Base-by-base conservation (phyloP, 768 basidiomycete genomes). In the Suillus alpinus region DNA sequence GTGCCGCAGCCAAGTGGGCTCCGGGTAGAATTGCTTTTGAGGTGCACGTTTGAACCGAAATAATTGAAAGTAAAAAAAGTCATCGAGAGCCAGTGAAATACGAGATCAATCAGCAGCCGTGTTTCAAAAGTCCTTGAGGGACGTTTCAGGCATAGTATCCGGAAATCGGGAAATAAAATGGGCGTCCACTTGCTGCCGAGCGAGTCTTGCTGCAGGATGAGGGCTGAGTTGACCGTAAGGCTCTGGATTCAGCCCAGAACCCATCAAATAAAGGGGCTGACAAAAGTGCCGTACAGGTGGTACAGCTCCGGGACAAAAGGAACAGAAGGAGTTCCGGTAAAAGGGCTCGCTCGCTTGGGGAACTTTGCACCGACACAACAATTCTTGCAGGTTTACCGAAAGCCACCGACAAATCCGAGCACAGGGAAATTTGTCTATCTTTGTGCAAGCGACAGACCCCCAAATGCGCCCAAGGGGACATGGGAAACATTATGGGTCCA, bases 281-380 rank as follows among this genome's bases (percentile, higher is more conserved):
- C 1, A 26, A 16, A 37, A 37, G 5, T 29, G 23, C 36, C 36
- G 36, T 53, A 18, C 36, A 9, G 20, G 13, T 37, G 36, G 14
- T 12, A 29, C 36, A 39, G 8, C 51, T 57, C 39, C 12, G 18
- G 58, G 18, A 44, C 59, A 36, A 57, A 58, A 58, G 56, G 34
- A 57, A 26, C 36, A 26, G 23, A 43, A 60, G 56, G 59, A 57
- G 40, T 51, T 43, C 34, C 32, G 57, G 29, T 1, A 32, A 44
- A 32, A 6, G 41, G 43, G 59, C 31, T 29, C 49, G 51, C 20
- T 18, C 14, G 36, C 36, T 39, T 18, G 26, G 53, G 53, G 23
- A 37, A 55, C 16, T 39, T 26, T 55, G 13, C 53, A 37, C 26
- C 37, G 4, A 18, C 52, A 20, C n/a, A 55, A 8, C 50, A 50